Conservation (phyloP, 176 grass and related monocot genomes). For the Aechmea fasciata region DNA sequence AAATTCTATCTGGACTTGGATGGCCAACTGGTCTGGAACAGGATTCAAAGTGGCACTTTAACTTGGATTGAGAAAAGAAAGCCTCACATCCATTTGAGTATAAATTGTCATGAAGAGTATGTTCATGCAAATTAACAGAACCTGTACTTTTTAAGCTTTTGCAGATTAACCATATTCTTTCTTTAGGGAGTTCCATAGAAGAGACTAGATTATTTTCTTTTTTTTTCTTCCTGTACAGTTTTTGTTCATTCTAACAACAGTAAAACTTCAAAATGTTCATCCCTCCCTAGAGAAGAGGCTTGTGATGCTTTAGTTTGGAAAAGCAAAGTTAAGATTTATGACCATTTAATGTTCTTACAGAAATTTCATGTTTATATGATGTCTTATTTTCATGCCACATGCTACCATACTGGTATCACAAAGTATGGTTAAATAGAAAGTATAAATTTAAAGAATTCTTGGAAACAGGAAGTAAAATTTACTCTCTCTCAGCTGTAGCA, state of each 20-base stretch:
- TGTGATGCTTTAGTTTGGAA: neutral
- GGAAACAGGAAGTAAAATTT: neutral
- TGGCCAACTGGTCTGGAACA: conserved; percentile 32
- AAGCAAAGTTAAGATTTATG: neutral
- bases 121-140: conserved; percentile 30
- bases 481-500: neutral
- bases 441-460: too few relatives aligned
- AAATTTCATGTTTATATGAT: neutral
- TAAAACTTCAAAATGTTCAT: conserved; percentile 37
- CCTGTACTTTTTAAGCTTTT: conserved; percentile 34
- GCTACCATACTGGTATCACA: neutral
- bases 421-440: too few relatives aligned
- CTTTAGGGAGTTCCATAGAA: conserved; percentile 41
- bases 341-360: neutral
- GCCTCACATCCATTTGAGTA: conserved; percentile 40
- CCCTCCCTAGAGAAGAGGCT: neutral
- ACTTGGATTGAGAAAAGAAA: conserved; percentile 29
- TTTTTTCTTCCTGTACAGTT: conserved; percentile 52
- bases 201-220: conserved; percentile 49
- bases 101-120: conserved; percentile 22
- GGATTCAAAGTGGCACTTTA: conserved; percentile 38
- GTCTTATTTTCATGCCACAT: neutral
- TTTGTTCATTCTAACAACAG: conserved; percentile 36
- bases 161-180: conserved; percentile 56
- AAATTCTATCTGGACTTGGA: conserved; percentile 8